Conservation (phyloP, 805 yeast genomes). For the Monosporozyma aerobia region DNA sequence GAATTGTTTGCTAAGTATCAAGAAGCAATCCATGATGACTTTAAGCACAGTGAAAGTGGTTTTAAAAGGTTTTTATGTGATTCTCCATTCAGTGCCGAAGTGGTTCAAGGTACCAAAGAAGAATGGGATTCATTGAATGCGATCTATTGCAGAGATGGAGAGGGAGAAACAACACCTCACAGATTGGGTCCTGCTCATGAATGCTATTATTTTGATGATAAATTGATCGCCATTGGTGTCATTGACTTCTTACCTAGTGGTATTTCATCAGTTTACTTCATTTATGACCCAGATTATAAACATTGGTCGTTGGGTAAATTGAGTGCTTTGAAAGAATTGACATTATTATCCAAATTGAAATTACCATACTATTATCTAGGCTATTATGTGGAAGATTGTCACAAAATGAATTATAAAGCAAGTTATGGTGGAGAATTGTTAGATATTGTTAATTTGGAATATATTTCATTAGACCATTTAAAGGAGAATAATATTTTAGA, state of each 20-base stretch:
- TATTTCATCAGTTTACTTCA: constrained; percentile 75
- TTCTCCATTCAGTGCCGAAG: constrained; percentile 43
- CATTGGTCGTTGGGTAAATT: constrained; percentile 66
- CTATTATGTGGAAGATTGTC: constrained; percentile 68
- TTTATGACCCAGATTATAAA: constrained; percentile 77
- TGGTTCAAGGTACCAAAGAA: constrained; percentile 17
- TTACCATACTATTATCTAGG: constrained; percentile 67
- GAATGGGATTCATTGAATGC: constrained; percentile 23
- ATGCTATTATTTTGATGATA: constrained; percentile 55
- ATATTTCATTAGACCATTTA: constrained; percentile 22
- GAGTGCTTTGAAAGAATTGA: constrained; percentile 63
- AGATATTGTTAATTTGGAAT: constrained; percentile 43
- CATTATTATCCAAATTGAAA: constrained; percentile 36
- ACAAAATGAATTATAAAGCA: constrained; percentile 73
- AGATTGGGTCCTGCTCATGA: constrained; percentile 65
- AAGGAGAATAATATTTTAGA: constrained; percentile 10
- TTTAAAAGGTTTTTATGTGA: constrained; percentile 64
- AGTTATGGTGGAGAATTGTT: constrained; percentile 69
- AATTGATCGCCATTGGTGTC: constrained; percentile 66
- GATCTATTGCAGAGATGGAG: not conserved
- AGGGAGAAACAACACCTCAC: not conserved
- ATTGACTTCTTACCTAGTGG: constrained; percentile 69
- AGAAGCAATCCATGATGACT: constrained; percentile 56
- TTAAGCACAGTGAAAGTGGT: constrained; percentile 36
- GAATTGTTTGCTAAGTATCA: constrained; percentile 62